Evolutionary conservation across 2,329 filamentous ascomycete genomes (phyloP).

Genomic region (Davidsoniella neocaledoniae): DNA sequence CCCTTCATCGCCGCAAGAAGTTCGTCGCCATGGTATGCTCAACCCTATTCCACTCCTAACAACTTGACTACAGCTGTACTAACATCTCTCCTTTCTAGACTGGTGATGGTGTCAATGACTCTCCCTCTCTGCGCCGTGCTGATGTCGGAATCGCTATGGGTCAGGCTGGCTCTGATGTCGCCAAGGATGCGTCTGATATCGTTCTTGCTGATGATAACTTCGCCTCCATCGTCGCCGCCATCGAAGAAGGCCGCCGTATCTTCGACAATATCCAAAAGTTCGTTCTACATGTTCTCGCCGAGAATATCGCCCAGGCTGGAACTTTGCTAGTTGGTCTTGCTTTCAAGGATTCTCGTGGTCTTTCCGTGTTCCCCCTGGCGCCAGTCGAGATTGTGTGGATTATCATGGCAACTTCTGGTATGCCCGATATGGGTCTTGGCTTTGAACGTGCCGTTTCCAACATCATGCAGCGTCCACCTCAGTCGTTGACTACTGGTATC

Average conservation of each 20-base stretch:
- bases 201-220: constrained; percentile 61
- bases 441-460: constrained; percentile 55
- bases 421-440: constrained; percentile 63
- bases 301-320: constrained; percentile 55
- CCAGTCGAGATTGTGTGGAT: constrained; percentile 71
- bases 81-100: constrained; percentile 23
- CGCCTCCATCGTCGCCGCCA: constrained; percentile 51
- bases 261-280: constrained; percentile 67
- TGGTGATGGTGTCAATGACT: constrained; percentile 60
- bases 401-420: constrained; percentile 60
- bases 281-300: constrained; percentile 49
- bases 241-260: constrained; percentile 54
- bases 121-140: constrained; percentile 49
- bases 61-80: neutral
- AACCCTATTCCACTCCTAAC: neutral
- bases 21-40: constrained; percentile 46
- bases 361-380: constrained; percentile 57
- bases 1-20: constrained; percentile 45
- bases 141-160: constrained; percentile 60
- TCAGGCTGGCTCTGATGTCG: constrained; percentile 43
- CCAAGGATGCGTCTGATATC: constrained; percentile 48
- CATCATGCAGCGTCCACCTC: constrained; percentile 51
- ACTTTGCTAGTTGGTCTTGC: constrained; percentile 53
- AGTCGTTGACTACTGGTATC: constrained; percentile 42
- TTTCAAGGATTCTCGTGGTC: constrained; percentile 47